Conservation (phyloP, 1,139 yeast genomes). For the Suhomyces coccinellae region DNA sequence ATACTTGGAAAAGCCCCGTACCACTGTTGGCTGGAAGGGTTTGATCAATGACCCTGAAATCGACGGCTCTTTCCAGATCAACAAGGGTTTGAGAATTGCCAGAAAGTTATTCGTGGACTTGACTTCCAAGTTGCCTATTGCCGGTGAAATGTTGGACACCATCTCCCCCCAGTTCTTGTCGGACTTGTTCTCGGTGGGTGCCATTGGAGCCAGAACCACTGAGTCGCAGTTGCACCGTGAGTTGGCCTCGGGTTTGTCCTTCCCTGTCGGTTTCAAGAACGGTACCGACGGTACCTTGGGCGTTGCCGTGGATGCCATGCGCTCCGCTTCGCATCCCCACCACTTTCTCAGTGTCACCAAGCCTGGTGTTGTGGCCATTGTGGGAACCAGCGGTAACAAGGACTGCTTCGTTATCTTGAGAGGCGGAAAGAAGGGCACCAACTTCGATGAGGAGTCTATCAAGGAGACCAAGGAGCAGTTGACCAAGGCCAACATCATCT, state of each 20-base stretch:
- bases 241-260: constrained; percentile 89
- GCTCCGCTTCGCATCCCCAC: constrained; percentile 91
- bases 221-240: constrained; percentile 97
- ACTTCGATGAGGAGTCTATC: constrained; percentile 77
- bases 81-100: constrained; percentile 88
- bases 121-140: constrained; percentile 79
- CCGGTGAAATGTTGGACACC: constrained; percentile 97
- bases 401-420: constrained; percentile 89
- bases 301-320: constrained; percentile 91
- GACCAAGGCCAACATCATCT: constrained; percentile 46
- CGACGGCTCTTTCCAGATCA: constrained; percentile 90
- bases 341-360: constrained; percentile 93
- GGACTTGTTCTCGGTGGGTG: constrained; percentile 90
- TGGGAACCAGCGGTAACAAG: constrained; percentile 90
- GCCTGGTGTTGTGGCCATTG: constrained; percentile 89
- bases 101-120: constrained; percentile 83
- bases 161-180: constrained; percentile 92
- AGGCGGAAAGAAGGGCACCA: constrained; percentile 93
- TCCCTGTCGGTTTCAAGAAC: constrained; percentile 97
- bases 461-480: constrained; percentile 61
- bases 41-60: constrained; percentile 96
- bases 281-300: constrained; percentile 94
- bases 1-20: constrained; percentile 95
- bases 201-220: constrained; percentile 97
- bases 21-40: constrained; percentile 99